A percentile compares a stretch with the other conserved stretches of the same genome.
Evolutionary conservation across 2,329 filamentous ascomycete genomes (phyloP).

Genomic region (Plectosphaerella plurivora): DNA sequence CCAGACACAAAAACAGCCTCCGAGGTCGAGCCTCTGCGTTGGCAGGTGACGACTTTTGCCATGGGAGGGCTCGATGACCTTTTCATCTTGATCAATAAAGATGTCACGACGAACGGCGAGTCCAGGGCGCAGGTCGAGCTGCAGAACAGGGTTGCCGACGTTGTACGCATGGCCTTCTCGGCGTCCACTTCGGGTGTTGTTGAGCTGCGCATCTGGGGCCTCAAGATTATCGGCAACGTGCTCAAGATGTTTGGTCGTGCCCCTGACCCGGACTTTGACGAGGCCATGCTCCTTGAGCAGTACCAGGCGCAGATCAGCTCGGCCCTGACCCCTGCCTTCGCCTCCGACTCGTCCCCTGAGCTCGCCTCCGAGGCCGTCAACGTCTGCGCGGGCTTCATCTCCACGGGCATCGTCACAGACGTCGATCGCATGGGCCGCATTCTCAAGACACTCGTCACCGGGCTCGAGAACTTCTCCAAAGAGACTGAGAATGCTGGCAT

Average conservation of each 20-base stretch:
- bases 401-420: conserved; percentile 94
- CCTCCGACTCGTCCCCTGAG: conserved; percentile 91
- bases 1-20: conserved; percentile 43
- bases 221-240: conserved; percentile 91
- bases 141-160: conserved; percentile 81
- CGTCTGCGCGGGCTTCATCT: conserved; percentile 96
- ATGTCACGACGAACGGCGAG: conserved; percentile 72
- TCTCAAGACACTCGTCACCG: conserved; percentile 84
- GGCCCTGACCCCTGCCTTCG: conserved; percentile 92
- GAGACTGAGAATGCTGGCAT: conserved; percentile 81
- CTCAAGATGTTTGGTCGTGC: conserved; percentile 95
- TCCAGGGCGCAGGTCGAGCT: conserved; percentile 73
- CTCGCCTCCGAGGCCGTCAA: conserved; percentile 94
- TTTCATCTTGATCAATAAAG: conserved; percentile 72
- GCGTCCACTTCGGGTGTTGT: conserved; percentile 92
- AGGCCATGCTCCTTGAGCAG: conserved; percentile 92
- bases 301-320: conserved; percentile 99
- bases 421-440: conserved; percentile 99
- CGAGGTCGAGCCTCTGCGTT: conserved; percentile 83
- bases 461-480: conserved; percentile 85
- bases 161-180: conserved; percentile 95
- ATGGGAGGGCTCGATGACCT: conserved; percentile 86
- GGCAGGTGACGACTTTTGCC: conserved; percentile 93
- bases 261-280: conserved; percentile 94
- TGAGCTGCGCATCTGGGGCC: conserved; percentile 81